Conservation (phyloP, 768 basidiomycete species). For the Rhodosporidiobolus sp. region DNA sequence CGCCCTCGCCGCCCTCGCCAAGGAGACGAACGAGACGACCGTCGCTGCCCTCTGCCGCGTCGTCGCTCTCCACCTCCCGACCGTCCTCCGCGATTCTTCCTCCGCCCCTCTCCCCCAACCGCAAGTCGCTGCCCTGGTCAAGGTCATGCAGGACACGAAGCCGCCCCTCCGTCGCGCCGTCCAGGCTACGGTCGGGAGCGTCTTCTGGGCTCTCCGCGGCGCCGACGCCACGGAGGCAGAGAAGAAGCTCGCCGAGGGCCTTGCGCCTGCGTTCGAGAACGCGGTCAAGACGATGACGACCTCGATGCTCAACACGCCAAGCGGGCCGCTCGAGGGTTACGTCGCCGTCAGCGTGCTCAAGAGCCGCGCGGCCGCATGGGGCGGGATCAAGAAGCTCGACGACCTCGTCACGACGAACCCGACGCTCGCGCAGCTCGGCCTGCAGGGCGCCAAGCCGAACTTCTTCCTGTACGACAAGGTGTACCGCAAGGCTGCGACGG, state of each 20-base stretch:
- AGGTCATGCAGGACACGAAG: slow-evolving; percentile 70
- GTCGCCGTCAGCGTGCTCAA: slow-evolving; percentile 67
- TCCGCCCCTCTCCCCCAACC: slow-evolving; percentile 8
- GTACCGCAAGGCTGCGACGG: slow-evolving; percentile 64
- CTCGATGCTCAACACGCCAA: slow-evolving; percentile 60
- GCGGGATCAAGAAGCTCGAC: slow-evolving; percentile 44
- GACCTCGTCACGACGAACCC: slow-evolving; percentile 43
- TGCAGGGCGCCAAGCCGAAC: slow-evolving; percentile 63
- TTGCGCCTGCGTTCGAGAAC: slow-evolving; percentile 65
- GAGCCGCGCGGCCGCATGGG: slow-evolving; percentile 57
- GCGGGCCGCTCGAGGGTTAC: slow-evolving; percentile 80
- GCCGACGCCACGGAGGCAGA: slow-evolving; percentile 47
- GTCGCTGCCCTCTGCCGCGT: slow-evolving; percentile 58
- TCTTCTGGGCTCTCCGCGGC: slow-evolving; percentile 53
- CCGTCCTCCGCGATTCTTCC: slow-evolving; percentile 51
- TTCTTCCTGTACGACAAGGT: slow-evolving; percentile 86
- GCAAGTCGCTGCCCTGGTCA: slow-evolving; percentile 55
- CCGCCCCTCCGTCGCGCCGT: slow-evolving; percentile 62
- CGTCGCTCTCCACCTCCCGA: slow-evolving; percentile 61
- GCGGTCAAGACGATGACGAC: slow-evolving; percentile 64
- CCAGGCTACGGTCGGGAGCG: slow-evolving; percentile 61
- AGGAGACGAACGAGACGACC: slow-evolving; percentile 75
- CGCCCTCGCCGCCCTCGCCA: slow-evolving; percentile 57
- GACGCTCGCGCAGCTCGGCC: slow-evolving; percentile 44
- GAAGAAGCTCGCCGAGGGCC: slow-evolving; percentile 56